These are phyloP conservation scores for Wickerhamomyces silvicola DNA, from an alignment of 805 yeast genomes.

Conservation along the genomic window DNA sequence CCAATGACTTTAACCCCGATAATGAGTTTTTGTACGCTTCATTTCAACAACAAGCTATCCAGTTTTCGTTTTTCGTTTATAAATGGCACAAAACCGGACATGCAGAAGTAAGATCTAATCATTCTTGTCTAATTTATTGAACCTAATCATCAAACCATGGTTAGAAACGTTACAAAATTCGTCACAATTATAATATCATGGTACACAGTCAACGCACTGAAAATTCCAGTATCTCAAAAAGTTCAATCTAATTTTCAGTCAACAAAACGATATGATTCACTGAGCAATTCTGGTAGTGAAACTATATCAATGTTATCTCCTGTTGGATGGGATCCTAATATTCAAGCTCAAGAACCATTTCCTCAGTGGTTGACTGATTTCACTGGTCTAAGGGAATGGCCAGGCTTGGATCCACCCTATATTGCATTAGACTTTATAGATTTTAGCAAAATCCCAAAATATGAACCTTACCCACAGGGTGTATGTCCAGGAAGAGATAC, in stretches of 20 bases:
- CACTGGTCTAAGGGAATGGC: conserved; percentile 78
- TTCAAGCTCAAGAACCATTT: conserved; percentile 38
- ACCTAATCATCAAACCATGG: background rate
- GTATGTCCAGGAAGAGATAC: conserved; percentile 49
- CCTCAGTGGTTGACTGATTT: conserved; percentile 76
- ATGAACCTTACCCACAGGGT: conserved; percentile 47
- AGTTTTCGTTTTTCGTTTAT: no score
- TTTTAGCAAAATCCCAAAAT: conserved; percentile 42
- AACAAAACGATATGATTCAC: background rate
- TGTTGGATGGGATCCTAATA: conserved; percentile 21
- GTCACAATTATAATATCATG: background rate
- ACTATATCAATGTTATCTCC: conserved; percentile 9
- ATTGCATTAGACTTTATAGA: conserved; percentile 72
- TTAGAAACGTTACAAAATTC: background rate
- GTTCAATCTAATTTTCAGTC: background rate
- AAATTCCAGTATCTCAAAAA: conserved; percentile 1
- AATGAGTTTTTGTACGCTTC: no score
- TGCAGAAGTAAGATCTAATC: background rate
- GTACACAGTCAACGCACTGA: background rate
- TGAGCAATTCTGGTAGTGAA: background rate
- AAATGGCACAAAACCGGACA: no score
- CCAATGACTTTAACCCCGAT: no score
- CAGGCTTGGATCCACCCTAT: conserved; percentile 82
- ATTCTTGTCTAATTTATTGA: background rate
- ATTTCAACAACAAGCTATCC: no score